Conservation (phyloP, 306 rosid species). For the Pyrus betulifolia region DNA sequence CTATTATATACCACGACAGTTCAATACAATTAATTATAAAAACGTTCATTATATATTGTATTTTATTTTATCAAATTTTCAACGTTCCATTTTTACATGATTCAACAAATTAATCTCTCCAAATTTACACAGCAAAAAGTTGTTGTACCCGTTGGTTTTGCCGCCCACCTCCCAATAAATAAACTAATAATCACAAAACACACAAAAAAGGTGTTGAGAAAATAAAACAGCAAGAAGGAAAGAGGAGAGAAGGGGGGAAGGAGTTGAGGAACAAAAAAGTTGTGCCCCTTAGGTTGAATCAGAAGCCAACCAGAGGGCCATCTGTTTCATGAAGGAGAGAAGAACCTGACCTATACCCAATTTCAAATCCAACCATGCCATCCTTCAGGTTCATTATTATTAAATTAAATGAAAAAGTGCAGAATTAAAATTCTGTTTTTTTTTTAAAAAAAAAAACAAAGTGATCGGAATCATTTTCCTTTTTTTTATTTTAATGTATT, state of each 20-base stretch:
- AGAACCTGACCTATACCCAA: background rate
- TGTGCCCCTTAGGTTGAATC: constrained; percentile 16
- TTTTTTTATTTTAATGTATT: background rate
- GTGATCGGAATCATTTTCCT: background rate
- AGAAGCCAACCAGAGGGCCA: constrained; percentile 15
- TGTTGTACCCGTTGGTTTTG: background rate
- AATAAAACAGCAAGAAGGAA: background rate
- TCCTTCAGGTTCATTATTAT: constrained; percentile 15
- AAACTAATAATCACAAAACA: background rate
- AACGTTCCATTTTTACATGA: no score
- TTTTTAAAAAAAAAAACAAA: background rate
- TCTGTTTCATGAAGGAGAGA: constrained; percentile 2
- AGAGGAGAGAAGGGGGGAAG: background rate
- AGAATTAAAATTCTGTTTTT: background rate
- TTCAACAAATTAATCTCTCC: no score
- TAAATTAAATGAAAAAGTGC: background rate
- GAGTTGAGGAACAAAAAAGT: background rate
- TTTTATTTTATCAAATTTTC: no score
- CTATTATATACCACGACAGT: no score
- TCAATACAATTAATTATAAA: no score
- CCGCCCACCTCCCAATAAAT: background rate
- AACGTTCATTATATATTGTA: no score
- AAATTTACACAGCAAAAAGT: no score
- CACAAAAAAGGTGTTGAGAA: background rate
- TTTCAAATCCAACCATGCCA: constrained; percentile 25